Conservation (phyloP, 371 early-diverging fungal genomes). For the Mortierella sp. region DNA sequence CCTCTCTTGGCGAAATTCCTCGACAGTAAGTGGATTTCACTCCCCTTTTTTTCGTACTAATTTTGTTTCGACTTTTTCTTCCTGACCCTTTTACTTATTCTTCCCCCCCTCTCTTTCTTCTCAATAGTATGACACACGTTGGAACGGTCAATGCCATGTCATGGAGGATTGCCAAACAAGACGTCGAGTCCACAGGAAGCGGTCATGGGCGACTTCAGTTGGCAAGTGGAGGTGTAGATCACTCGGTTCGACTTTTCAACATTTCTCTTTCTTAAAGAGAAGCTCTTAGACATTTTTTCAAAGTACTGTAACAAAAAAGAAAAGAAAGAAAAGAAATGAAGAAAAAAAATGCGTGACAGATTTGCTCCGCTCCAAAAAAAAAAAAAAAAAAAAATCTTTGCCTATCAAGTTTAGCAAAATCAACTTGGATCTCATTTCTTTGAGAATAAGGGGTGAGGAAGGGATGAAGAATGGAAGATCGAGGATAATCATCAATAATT, state of each 20-base stretch:
- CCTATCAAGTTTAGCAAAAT: no score
- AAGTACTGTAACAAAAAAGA: not conserved
- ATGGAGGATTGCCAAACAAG: slow-evolving; percentile 66
- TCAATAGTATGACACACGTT: slow-evolving; percentile 65
- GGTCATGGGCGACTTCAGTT: slow-evolving; percentile 57
- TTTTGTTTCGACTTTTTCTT: not conserved
- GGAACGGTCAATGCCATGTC: slow-evolving; percentile 71
- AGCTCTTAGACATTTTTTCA: no score
- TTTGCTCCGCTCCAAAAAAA: no score
- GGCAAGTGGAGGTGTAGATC: slow-evolving; percentile 80
- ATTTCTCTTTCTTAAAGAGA: slow-evolving; percentile 34
- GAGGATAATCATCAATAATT: no score
- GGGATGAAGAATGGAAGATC: no score
- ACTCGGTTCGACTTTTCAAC: slow-evolving; percentile 75
- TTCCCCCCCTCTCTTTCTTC: slow-evolving; percentile 6
- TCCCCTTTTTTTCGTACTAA: not conserved
- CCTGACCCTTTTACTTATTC: slow-evolving; percentile 4
- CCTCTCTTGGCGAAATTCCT: slow-evolving; percentile 54
- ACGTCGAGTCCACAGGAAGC: not conserved
- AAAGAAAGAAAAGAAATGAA: not conserved
- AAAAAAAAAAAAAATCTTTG: no score
- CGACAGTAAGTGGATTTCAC: slow-evolving; percentile 55
- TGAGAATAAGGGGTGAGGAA: no score
- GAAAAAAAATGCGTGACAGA: no score
- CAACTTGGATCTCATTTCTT: no score